Percentiles rank a stretch among this genome's conserved stretches.
These are phyloP conservation scores for Malbranchea cinnamomea DNA, from an alignment of 2,329 filamentous ascomycete species.

Conservation along the genomic window DNA sequence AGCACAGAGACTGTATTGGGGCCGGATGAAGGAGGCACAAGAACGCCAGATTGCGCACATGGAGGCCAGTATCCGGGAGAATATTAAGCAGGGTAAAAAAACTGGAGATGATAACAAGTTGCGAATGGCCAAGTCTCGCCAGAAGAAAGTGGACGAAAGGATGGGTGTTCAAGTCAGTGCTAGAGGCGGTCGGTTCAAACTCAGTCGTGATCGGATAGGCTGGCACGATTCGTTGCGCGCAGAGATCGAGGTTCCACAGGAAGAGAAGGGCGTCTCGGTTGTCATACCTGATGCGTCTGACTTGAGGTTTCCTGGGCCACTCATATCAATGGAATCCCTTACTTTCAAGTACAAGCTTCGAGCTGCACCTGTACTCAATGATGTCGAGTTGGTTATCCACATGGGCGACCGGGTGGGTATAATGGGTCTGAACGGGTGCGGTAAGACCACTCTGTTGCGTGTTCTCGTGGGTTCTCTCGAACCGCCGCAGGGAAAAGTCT, in stretches of 20 bases:
- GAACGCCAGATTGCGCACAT: conserved; percentile 70
- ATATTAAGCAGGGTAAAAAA: conserved; percentile 58
- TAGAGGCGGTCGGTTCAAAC: conserved; percentile 61
- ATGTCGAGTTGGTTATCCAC: conserved; percentile 53
- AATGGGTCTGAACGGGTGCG: conserved; percentile 64
- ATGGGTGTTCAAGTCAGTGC: conserved; percentile 62
- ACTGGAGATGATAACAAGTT: conserved; percentile 75
- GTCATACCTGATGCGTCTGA: conserved; percentile 49
- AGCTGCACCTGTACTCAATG: conserved; percentile 39
- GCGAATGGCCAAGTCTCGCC: conserved; percentile 67
- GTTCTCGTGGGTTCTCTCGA: conserved; percentile 48
- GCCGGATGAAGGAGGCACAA: conserved; percentile 66
- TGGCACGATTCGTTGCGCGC: conserved; percentile 44
- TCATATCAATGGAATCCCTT: conserved; percentile 57
- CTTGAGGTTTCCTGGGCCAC: conserved; percentile 57
- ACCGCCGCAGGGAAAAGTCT: conserved; percentile 47
- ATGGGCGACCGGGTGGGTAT: conserved; percentile 62
- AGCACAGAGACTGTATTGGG: conserved; percentile 50
- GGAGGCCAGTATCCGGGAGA: conserved; percentile 60
- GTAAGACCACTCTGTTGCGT: conserved; percentile 65
- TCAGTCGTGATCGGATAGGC: conserved; percentile 58
- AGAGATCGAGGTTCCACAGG: conserved; percentile 55
- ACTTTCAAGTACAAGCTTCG: conserved; percentile 46
- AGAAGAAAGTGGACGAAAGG: conserved; percentile 71
- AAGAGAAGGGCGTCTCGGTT: conserved; percentile 44